Evolutionary conservation across 768 basidiomycete genomes (phyloP).

Genomic region (Suillus sp.): DNA sequence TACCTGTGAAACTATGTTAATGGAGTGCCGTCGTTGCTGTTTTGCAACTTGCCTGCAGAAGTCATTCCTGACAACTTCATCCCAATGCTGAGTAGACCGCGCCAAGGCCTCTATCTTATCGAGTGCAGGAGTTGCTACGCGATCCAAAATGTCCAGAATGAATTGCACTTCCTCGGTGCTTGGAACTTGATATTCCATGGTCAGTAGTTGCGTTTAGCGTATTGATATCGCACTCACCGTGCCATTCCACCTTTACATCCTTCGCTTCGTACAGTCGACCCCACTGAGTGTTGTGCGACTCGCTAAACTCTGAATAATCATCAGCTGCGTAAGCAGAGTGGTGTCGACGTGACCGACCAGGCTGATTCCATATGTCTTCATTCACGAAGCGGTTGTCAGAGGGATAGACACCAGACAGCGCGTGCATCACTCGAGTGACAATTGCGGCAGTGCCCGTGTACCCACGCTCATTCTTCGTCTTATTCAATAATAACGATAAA

Average conservation of each 20-base stretch:
- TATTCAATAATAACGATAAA: conserved; percentile 67
- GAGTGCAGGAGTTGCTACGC: conserved; percentile 65
- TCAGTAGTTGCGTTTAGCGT: conserved; percentile 20
- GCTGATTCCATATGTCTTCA: conserved; percentile 72
- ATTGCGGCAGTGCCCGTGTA: conserved; percentile 81
- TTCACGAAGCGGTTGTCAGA: conserved; percentile 82
- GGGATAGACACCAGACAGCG: conserved; percentile 76
- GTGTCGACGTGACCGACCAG: conserved; percentile 49
- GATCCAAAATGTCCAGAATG: conserved; percentile 74
- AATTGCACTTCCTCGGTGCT: conserved; percentile 69
- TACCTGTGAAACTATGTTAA: conserved; percentile 44
- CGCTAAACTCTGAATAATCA: conserved; percentile 54
- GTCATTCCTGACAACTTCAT: conserved; percentile 69
- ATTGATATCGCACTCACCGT: conserved; percentile 48
- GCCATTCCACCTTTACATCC: conserved; percentile 89
- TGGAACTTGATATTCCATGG: conserved; percentile 23
- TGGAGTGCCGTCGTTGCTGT: conserved; percentile 1
- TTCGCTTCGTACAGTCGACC: conserved; percentile 75
- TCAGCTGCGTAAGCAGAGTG: conserved; percentile 16
- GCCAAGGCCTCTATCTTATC: conserved; percentile 65
- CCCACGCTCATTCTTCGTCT: conserved; percentile 86
- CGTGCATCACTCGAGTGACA: conserved; percentile 72
- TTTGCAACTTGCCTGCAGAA: conserved; percentile 70
- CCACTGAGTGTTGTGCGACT: conserved; percentile 70
- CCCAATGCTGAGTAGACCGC: conserved; percentile 55